Evolutionary conservation across 1,284 basidiomycete species (phyloP).

Genomic region (Leucocoprinus gongylophorus): DNA sequence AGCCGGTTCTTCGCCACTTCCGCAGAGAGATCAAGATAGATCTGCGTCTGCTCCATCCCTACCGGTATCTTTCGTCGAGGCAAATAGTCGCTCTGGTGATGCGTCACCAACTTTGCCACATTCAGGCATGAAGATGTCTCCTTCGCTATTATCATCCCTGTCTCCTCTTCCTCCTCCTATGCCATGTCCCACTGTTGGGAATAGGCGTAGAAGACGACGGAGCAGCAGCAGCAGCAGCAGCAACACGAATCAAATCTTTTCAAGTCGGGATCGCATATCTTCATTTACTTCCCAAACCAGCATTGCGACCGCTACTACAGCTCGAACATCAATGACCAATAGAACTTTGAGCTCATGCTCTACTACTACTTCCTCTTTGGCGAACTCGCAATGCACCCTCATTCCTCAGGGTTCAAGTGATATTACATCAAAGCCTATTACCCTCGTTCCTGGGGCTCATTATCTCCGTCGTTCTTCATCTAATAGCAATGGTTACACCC

Average conservation of each 20-base stretch:
- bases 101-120: neutral
- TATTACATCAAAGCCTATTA: neutral
- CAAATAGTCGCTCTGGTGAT: neutral
- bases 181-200: neutral
- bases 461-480: slow-evolving; percentile 6
- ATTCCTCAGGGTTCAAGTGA: neutral
- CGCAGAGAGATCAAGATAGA: slow-evolving; percentile 12
- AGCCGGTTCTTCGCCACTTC: neutral
- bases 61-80: slow-evolving; percentile 4
- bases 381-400: neutral
- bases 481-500: neutral
- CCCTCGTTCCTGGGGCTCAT: slow-evolving; percentile 2
- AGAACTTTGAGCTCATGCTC: slow-evolving; percentile 4
- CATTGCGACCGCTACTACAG: slow-evolving; percentile 8
- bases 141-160: neutral
- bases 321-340: slow-evolving; percentile 8
- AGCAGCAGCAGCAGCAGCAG: neutral
- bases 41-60: slow-evolving; percentile 11
- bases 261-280: slow-evolving; percentile 6
- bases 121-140: slow-evolving; percentile 1
- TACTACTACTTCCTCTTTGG: neutral
- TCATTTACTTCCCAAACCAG: slow-evolving; percentile 9
- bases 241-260: neutral
- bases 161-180: neutral
- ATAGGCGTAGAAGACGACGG: neutral